Evolutionary conservation across 352 stramenopile species (phyloP).

Genomic region (Globisporangium recalcitrans): DNA sequence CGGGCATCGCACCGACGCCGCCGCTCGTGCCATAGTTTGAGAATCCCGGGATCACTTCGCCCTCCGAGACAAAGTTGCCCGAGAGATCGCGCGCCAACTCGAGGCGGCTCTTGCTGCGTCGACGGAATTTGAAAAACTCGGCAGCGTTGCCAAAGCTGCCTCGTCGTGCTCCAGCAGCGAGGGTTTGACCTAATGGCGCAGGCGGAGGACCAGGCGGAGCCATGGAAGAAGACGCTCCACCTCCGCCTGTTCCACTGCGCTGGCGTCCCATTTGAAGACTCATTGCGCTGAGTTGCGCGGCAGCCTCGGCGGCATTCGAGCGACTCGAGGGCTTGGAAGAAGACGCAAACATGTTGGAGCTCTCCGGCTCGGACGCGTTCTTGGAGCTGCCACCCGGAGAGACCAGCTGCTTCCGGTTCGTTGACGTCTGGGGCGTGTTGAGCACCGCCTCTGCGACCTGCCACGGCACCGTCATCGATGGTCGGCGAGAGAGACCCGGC

Average conservation of each 20-base stretch:
- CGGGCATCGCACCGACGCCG: conserved; percentile 45
- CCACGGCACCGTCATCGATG: conserved; percentile 84
- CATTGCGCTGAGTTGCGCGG: conserved; percentile 56
- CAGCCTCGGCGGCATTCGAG: conserved; percentile 54
- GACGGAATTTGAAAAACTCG: conserved; percentile 84
- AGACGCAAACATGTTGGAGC: conserved; percentile 37
- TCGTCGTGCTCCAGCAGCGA: conserved; percentile 37
- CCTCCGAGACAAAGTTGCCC: conserved; percentile 35
- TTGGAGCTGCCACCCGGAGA: conserved; percentile 29
- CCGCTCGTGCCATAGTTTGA: conserved; percentile 49
- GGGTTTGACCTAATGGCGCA: conserved; percentile 24
- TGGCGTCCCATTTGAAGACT: conserved; percentile 39
- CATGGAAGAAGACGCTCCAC: conserved; percentile 4
- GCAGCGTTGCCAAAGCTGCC: conserved; percentile 81
- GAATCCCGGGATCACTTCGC: conserved; percentile 34
- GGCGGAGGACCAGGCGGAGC: conserved; percentile 15
- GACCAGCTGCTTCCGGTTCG: conserved; percentile 56
- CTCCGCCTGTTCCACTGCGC: conserved; percentile 25
- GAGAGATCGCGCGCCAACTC: conserved; percentile 70
- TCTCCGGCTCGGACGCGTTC: conserved; percentile 20
- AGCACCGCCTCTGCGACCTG: conserved; percentile 79
- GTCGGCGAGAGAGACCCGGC: conserved; percentile 62
- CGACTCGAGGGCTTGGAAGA: conserved; percentile 17
- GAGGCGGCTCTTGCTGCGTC: conserved; percentile 81
- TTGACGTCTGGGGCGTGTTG: conserved; percentile 72